phyloP scores from a whole-genome alignment of 331 rosid genomes.

The Telfairia occidentalis region DNA sequence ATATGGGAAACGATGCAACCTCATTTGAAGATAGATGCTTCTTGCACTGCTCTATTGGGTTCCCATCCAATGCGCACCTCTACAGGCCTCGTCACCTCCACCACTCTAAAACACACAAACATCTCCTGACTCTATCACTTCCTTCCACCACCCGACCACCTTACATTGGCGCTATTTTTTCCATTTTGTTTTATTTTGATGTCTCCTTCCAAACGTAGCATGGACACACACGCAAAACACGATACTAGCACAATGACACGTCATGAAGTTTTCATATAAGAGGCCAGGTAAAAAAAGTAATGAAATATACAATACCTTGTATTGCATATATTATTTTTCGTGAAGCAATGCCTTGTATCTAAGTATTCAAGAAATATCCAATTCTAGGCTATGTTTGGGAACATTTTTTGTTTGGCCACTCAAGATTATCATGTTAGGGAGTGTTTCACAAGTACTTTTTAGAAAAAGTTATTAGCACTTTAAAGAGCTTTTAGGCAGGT shows the following conservation, averaged over 20 bases:
- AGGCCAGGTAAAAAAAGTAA: not conserved
- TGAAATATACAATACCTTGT: not conserved
- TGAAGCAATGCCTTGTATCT: too few relatives aligned
- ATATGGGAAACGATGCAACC: constrained; percentile 62
- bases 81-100: constrained; percentile 38
- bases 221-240: not conserved
- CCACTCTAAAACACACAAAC: constrained; percentile 47
- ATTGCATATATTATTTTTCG: too few relatives aligned
- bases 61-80: constrained; percentile 48
- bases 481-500: too few relatives aligned
- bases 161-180: not conserved
- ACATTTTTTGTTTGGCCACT: too few relatives aligned
- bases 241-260: not conserved
- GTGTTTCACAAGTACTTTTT: too few relatives aligned
- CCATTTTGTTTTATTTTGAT: not conserved
- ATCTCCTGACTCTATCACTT: constrained; percentile 28
- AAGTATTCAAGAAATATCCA: too few relatives aligned
- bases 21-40: constrained; percentile 50
- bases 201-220: too few relatives aligned
- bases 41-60: constrained; percentile 36
- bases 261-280: too few relatives aligned
- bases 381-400: too few relatives aligned
- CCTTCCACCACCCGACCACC: not conserved
- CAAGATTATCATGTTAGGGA: too few relatives aligned
- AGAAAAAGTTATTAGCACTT: too few relatives aligned